These are phyloP conservation scores for Aspergillus uvarum DNA, from an alignment of 2,329 filamentous ascomycete species.

Conservation along the genomic window DNA sequence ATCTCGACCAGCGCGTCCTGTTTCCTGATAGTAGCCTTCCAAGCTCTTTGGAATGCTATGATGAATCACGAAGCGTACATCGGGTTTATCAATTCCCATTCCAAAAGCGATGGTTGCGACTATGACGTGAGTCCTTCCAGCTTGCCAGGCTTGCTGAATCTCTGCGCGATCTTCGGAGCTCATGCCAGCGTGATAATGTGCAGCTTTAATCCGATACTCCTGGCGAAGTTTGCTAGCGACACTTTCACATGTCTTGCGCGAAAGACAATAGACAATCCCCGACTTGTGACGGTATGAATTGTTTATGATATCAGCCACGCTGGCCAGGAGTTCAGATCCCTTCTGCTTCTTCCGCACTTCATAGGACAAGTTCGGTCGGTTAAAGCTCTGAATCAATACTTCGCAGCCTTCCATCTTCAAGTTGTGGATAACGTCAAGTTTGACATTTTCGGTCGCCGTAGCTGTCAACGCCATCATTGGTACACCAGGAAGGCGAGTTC, in stretches of 20 bases:
- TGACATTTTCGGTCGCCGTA: slow-evolving; percentile 90
- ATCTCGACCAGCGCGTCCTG: slow-evolving; percentile 89
- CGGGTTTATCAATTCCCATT: slow-evolving; percentile 99
- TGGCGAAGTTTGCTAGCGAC: slow-evolving; percentile 68
- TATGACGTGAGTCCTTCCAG: slow-evolving; percentile 76
- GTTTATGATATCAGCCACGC: slow-evolving; percentile 62
- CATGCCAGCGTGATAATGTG: slow-evolving; percentile 85
- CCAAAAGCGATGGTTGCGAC: slow-evolving; percentile 98
- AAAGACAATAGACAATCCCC: slow-evolving; percentile 92
- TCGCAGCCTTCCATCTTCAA: slow-evolving; percentile 78
- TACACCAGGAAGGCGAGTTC: slow-evolving; percentile 70
- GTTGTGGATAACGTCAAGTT: slow-evolving; percentile 86
- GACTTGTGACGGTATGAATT: slow-evolving; percentile 68
- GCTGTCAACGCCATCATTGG: slow-evolving; percentile 94
- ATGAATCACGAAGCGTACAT: slow-evolving; percentile 96
- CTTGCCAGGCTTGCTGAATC: slow-evolving; percentile 81
- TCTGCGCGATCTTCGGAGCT: slow-evolving; percentile 64
- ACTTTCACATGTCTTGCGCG: slow-evolving; percentile 76
- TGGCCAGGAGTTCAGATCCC: slow-evolving; percentile 53
- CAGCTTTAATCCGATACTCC: slow-evolving; percentile 66
- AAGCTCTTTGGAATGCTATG: slow-evolving; percentile 89
- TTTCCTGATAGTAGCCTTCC: slow-evolving; percentile 98
- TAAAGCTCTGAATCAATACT: slow-evolving; percentile 89
- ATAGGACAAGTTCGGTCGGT: slow-evolving; percentile 91
- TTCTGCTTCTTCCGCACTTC: slow-evolving; percentile 74